These are phyloP conservation scores for Malbranchea zuffiana DNA, from an alignment of 2,329 filamentous ascomycete genomes.

Conservation along the genomic window DNA sequence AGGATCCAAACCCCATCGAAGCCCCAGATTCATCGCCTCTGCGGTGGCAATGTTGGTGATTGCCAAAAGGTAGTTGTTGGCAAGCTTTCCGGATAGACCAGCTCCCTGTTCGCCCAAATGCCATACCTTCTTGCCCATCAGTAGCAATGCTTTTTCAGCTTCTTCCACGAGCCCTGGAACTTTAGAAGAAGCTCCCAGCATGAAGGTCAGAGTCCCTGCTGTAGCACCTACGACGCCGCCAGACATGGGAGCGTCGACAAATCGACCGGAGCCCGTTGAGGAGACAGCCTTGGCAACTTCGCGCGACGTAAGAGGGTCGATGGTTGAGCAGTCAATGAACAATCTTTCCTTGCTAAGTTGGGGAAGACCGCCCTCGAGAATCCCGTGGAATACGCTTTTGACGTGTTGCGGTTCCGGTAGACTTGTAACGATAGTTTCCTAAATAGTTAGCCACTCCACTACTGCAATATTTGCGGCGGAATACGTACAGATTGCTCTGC, in stretches of 20 bases:
- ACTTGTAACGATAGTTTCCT: slow-evolving; percentile 82
- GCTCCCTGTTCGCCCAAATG: slow-evolving; percentile 77
- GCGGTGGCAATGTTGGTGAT: slow-evolving; percentile 74
- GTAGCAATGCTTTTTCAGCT: slow-evolving; percentile 57
- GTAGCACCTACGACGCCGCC: slow-evolving; percentile 86
- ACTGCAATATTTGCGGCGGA: slow-evolving; percentile 11
- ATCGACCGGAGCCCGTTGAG: slow-evolving; percentile 57
- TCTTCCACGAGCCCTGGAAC: slow-evolving; percentile 46
- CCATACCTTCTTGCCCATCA: slow-evolving; percentile 78
- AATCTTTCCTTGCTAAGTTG: slow-evolving; percentile 51
- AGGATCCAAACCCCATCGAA: slow-evolving; percentile 52
- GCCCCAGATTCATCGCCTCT: slow-evolving; percentile 56
- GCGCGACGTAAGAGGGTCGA: slow-evolving; percentile 76
- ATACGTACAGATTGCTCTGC: slow-evolving; percentile 55
- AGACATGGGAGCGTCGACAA: slow-evolving; percentile 94
- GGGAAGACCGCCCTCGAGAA: slow-evolving; percentile 52
- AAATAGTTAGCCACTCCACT: slow-evolving; percentile 12
- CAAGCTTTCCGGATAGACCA: slow-evolving; percentile 82
- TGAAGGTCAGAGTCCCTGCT: slow-evolving; percentile 84
- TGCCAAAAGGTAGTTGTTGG: slow-evolving; percentile 93
- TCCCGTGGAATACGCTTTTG: slow-evolving; percentile 65
- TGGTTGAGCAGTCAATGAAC: slow-evolving; percentile 95
- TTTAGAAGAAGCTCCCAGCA: slow-evolving; percentile 61
- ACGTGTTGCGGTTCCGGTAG: slow-evolving; percentile 85
- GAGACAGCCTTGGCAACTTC: slow-evolving; percentile 62